Conservation (phyloP, 495 filamentous ascomycete species). For the Trichoderma asperelloides region DNA sequence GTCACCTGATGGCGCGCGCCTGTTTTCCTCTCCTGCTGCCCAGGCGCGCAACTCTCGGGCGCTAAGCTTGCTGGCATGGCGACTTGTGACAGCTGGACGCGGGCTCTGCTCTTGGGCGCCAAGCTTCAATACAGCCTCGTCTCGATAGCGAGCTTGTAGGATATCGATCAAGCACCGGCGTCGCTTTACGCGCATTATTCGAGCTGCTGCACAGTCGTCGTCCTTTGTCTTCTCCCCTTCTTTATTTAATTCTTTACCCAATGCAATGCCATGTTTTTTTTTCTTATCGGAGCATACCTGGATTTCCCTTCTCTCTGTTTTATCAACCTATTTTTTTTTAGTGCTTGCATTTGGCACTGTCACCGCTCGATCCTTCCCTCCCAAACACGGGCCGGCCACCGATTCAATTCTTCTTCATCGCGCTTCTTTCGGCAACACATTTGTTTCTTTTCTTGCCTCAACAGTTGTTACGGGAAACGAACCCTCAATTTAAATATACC, state of each 20-base stretch:
- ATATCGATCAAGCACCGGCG: no score
- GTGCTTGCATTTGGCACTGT: neutral
- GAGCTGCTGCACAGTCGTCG: no score
- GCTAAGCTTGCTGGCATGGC: neutral
- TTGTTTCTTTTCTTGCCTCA: neutral
- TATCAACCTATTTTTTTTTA: neutral
- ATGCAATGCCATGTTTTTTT: neutral
- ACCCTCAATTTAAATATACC: neutral
- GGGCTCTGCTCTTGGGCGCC: no score
- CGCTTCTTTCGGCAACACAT: neutral
- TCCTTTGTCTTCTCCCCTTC: neutral
- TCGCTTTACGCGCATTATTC: no score
- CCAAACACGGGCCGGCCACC: neutral
- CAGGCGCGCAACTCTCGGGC: neutral
- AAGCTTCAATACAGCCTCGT: no score
- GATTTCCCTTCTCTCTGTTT: neutral
- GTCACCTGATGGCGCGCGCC: constrained; percentile 5
- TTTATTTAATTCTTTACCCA: neutral
- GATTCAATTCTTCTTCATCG: neutral
- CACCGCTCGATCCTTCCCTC: neutral
- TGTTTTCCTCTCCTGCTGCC: neutral
- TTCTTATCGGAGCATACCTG: neutral
- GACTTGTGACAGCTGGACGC: no score
- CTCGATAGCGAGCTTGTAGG: no score
- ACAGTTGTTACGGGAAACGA: neutral